Evolutionary conservation across 2,329 filamentous ascomycete species (phyloP).

Genomic region (Bipolaris cookei): DNA sequence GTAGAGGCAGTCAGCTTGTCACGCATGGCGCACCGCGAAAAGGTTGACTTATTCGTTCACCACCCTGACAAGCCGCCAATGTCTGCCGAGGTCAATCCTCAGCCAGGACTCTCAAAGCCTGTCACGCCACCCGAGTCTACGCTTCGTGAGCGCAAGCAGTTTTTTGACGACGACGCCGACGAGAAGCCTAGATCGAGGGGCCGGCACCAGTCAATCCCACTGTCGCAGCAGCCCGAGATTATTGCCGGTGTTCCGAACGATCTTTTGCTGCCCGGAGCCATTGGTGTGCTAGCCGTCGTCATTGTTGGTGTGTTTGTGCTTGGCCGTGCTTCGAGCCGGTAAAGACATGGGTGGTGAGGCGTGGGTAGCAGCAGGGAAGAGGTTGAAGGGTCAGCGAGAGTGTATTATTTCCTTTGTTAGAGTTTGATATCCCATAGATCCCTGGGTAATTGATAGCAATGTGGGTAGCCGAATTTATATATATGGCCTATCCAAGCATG

Average conservation of each 20-base stretch:
- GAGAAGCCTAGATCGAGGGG: constrained; percentile 50
- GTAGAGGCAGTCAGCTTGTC: constrained; percentile 87
- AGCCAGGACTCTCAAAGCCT: constrained; percentile 59
- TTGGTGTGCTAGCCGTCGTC: constrained; percentile 92
- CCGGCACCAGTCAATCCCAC: constrained; percentile 53
- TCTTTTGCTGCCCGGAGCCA: constrained; percentile 87
- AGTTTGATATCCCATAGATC: constrained; percentile 21
- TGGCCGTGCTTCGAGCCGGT: constrained; percentile 65
- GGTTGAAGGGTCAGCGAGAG: constrained; percentile 4
- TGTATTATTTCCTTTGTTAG: constrained; percentile 17
- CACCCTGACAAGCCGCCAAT: constrained; percentile 88
- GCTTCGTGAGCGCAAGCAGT: constrained; percentile 55
- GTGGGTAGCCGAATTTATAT: constrained; percentile 14
- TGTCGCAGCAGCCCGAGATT: constrained; percentile 71
- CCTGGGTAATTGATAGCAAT: constrained; percentile 16
- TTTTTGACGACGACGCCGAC: constrained; percentile 63
- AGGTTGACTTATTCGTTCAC: constrained; percentile 97
- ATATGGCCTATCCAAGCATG: neutral
- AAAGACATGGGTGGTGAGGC: neutral
- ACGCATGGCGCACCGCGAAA: constrained; percentile 77
- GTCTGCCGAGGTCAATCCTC: constrained; percentile 66
- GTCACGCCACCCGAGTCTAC: constrained; percentile 61
- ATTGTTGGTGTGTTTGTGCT: constrained; percentile 94
- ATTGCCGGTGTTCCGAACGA: constrained; percentile 95
- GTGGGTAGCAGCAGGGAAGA: neutral